Base-by-base conservation (phyloP, 768 basidiomycete species). In the Boletus rufocinnamomeus region DNA sequence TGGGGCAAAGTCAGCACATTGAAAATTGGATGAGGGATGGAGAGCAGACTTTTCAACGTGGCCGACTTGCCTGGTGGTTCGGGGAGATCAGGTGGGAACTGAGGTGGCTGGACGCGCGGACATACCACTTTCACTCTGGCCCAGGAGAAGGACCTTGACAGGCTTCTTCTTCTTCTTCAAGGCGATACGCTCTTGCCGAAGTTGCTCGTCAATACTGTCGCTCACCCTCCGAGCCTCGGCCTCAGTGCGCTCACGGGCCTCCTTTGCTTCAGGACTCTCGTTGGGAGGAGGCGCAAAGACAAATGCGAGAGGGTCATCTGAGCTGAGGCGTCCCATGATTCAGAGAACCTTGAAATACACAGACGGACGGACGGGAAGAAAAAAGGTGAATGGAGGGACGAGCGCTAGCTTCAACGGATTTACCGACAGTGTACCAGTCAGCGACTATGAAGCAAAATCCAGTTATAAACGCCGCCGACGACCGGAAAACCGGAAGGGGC, bases 201-300 rank as follows among this genome's bases (percentile, higher is more conserved):
- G 75, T 70, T 84, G 81, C 54, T 88, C 88, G 77, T 93, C 91
- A 58, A 93, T 93, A 59, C 84, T 80, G 44, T 91, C 87, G 72
- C 86, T 84, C 44, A 88, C 75, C 60, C 79, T 75, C 65, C 82
- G 80, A 0, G 88, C 90, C 57, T 85, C 82, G 0, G 79, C 79
- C 71, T 91, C 91, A 6, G 79, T 80, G 14, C 71, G 74, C 65
- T 89, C 83, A 35, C 91, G 79, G 19, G 73, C 72, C 38, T 76
- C 75, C 43, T 81, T 82, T 59, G 85, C 79, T 27, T 82, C 80
- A 2, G 78, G 74, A 0, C 87, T 82, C 65, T 92, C 91, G 66
- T 84, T 75, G 2, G 77, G 74, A 10, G 88, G 87, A 2, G 88
- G 88, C n/a, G 80, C 79, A 28, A 89, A 72, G 6, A 83, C 81